Conservation (phyloP, 768 basidiomycete species). For the Mycena alexandri region DNA sequence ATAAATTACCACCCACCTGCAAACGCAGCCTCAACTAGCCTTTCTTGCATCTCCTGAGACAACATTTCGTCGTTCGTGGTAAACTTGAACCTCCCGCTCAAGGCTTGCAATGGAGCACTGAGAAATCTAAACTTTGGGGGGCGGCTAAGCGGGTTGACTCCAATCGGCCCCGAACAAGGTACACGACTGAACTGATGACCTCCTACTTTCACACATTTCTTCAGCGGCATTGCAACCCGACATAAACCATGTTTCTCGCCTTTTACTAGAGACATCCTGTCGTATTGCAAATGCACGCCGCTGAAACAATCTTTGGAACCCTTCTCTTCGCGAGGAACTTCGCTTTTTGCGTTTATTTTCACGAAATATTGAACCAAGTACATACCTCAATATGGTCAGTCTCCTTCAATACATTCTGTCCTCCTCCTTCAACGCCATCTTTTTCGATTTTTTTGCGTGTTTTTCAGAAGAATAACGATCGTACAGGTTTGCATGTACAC, state of each 20-base stretch:
- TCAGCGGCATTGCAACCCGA: constrained; percentile 25
- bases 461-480: neutral
- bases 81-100: too few relatives aligned
- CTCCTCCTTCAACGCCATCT: too few relatives aligned
- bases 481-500: constrained; percentile 21
- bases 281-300: constrained; percentile 16
- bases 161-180: constrained; percentile 12
- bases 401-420: too few relatives aligned
- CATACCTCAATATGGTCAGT: too few relatives aligned
- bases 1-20: neutral
- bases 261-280: constrained; percentile 35
- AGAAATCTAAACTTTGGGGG: too few relatives aligned
- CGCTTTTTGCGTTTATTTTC: constrained; percentile 5
- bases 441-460: too few relatives aligned
- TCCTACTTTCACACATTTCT: neutral
- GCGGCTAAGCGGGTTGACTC: too few relatives aligned
- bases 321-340: constrained; percentile 4
- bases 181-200: constrained; percentile 21
- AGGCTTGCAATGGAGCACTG: too few relatives aligned
- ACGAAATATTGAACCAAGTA: too few relatives aligned
- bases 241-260: constrained; percentile 30
- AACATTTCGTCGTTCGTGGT: too few relatives aligned
- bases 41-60: too few relatives aligned
- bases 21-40: neutral
- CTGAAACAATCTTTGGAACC: constrained; percentile 19